phyloP scores from a whole-genome alignment of 2,329 filamentous ascomycete genomes.

The Blastomyces gilchristii region DNA sequence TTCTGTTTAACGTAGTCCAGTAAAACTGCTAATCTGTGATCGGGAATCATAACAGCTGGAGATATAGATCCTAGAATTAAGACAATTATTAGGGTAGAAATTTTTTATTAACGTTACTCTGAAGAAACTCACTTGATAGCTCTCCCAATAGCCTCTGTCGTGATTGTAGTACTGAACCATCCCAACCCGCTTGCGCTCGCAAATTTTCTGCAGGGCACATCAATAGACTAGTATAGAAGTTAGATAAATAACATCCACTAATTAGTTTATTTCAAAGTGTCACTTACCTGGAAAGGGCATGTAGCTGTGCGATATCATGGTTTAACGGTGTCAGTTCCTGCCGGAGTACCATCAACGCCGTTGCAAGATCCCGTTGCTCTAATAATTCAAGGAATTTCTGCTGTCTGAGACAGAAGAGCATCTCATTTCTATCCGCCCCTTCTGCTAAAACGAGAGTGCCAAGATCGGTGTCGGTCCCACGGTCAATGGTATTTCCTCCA shows the following conservation, averaged over 20 bases:
- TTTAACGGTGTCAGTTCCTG: constrained; percentile 79
- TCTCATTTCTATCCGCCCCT: constrained; percentile 62
- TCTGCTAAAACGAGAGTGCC: constrained; percentile 64
- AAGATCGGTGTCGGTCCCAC: neutral
- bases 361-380: constrained; percentile 61
- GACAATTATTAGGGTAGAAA: constrained; percentile 14
- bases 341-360: constrained; percentile 72
- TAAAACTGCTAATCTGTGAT: constrained; percentile 72
- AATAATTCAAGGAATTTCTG: constrained; percentile 92
- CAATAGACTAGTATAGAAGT: constrained; percentile 51
- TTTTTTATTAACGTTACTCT: neutral
- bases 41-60: constrained; percentile 91
- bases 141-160: constrained; percentile 66
- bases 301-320: constrained; percentile 64
- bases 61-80: constrained; percentile 64
- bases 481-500: constrained; percentile 15
- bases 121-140: constrained; percentile 58
- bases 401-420: constrained; percentile 80
- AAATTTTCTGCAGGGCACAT: constrained; percentile 81
- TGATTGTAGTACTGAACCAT: constrained; percentile 66
- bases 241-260: neutral
- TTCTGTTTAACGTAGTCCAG: constrained; percentile 72
- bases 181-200: constrained; percentile 68
- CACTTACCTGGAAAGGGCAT: constrained; percentile 63
- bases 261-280: neutral